Conservation (phyloP, 306 rosid genomes). For the Cotoneaster glaucophyllus region DNA sequence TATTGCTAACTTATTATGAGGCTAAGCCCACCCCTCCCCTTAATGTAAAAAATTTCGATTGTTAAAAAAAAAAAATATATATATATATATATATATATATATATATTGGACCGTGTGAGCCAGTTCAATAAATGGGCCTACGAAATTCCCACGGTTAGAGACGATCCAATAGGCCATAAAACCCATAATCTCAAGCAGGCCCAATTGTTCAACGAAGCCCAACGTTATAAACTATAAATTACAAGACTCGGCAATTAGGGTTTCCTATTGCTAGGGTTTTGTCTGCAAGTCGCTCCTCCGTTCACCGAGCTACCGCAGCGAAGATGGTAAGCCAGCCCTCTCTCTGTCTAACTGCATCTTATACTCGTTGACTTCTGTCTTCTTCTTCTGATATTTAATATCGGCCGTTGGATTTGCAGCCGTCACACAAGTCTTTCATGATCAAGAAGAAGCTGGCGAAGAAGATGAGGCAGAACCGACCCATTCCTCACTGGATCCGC, state of each 20-base stretch:
- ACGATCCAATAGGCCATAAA: neutral
- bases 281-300: conserved; percentile 5
- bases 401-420: conserved; percentile 27
- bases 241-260: neutral
- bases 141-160: neutral
- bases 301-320: conserved; percentile 16
- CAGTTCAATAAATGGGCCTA: neutral
- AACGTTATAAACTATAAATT: neutral
- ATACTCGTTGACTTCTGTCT: neutral
- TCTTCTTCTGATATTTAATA: neutral
- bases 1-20: too few species aligned
- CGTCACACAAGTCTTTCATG: conserved; percentile 80
- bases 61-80: too few species aligned
- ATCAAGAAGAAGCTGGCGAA: conserved; percentile 92
- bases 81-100: too few species aligned
- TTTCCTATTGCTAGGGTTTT: conserved; percentile 15
- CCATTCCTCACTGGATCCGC: conserved; percentile 84
- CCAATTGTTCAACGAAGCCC: neutral
- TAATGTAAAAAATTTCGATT: too few species aligned
- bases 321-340: conserved; percentile 37
- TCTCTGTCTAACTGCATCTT: neutral
- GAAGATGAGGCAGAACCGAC: conserved; percentile 96
- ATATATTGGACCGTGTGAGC: neutral
- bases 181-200: neutral
- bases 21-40: rapidly evolving